phyloP scores from a whole-genome alignment of 2,329 filamentous ascomycete species.

The Colletotrichum lupini region DNA sequence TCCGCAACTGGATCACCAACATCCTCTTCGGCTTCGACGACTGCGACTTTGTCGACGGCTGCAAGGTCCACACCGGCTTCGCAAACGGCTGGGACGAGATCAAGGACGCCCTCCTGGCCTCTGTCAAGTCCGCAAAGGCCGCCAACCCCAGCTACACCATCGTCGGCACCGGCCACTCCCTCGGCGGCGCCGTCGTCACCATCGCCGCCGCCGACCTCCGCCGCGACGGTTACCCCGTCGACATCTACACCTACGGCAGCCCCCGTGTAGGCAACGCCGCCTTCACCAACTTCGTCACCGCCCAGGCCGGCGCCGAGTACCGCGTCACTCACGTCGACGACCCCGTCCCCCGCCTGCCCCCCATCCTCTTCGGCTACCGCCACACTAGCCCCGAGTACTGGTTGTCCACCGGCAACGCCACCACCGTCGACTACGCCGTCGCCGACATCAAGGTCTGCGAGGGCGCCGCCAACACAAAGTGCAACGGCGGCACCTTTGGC shows the following conservation, averaged over 20 bases:
- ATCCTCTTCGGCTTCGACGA: conserved; percentile 44
- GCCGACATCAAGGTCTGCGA: conserved; percentile 58
- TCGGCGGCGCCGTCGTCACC: conserved; percentile 73
- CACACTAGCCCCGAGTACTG: conserved; percentile 80
- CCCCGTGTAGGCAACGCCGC: conserved; percentile 72
- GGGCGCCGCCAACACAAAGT: conserved; percentile 58
- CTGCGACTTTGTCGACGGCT: conserved; percentile 55
- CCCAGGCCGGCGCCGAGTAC: conserved; percentile 64
- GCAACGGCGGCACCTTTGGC: conserved; percentile 62
- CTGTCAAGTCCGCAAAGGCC: conserved; percentile 54
- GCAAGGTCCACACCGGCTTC: conserved; percentile 69
- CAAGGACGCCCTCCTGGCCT: conserved; percentile 50
- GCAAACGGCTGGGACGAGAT: conserved; percentile 68
- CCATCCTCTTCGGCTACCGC: conserved; percentile 68
- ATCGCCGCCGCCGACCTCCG: conserved; percentile 69
- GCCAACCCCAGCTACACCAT: conserved; percentile 64
- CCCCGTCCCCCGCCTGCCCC: conserved; percentile 75
- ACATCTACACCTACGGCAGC: conserved; percentile 75
- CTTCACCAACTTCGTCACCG: conserved; percentile 64
- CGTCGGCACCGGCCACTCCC: conserved; percentile 74
- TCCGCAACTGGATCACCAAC: conserved; percentile 73
- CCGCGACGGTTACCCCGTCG: conserved; percentile 55
- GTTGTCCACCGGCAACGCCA: conserved; percentile 53
- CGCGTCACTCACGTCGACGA: conserved; percentile 76
- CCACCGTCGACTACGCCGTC: conserved; percentile 49